Conservation (phyloP, 352 stramenopile species). For the Pythium rishiriense region DNA sequence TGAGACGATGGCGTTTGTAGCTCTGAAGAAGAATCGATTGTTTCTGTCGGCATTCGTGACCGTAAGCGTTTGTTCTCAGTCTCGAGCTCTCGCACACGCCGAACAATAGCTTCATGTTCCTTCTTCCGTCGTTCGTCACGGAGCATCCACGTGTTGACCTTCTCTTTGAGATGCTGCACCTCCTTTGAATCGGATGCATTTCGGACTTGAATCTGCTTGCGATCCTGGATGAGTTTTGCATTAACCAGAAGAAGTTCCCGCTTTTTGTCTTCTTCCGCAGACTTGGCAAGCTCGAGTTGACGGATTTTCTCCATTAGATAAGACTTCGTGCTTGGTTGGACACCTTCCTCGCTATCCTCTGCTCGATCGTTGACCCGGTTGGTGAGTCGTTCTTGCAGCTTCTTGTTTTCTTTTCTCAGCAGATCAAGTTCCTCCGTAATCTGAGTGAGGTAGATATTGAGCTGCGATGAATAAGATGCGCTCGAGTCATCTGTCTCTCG, state of each 20-base stretch:
- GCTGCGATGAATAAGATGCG: constrained; percentile 34
- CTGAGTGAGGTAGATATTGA: constrained; percentile 45
- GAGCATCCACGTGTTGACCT: constrained; percentile 51
- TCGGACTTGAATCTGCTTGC: constrained; percentile 53
- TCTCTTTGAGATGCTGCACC: constrained; percentile 47
- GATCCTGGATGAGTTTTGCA: constrained; percentile 64
- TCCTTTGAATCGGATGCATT: constrained; percentile 30
- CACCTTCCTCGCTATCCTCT: not conserved
- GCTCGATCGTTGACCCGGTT: not conserved
- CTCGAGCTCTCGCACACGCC: constrained; percentile 24
- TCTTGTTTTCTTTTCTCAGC: constrained; percentile 44
- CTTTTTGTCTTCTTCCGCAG: constrained; percentile 49
- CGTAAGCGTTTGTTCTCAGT: constrained; percentile 11
- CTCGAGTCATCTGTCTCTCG: constrained; percentile 33
- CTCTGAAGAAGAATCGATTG: not conserved
- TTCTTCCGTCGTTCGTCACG: constrained; percentile 51
- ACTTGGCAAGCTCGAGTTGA: constrained; percentile 46
- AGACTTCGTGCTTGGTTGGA: constrained; percentile 6
- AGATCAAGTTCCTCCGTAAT: constrained; percentile 48
- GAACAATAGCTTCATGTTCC: constrained; percentile 28
- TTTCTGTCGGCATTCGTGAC: not conserved
- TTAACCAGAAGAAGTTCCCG: constrained; percentile 68
- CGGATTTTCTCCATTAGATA: constrained; percentile 53
- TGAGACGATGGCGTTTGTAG: not conserved
- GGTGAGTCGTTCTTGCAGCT: constrained; percentile 26